Evolutionary conservation across 2,329 filamentous ascomycete genomes (phyloP).

Genomic region (Aspergillus floridensis): DNA sequence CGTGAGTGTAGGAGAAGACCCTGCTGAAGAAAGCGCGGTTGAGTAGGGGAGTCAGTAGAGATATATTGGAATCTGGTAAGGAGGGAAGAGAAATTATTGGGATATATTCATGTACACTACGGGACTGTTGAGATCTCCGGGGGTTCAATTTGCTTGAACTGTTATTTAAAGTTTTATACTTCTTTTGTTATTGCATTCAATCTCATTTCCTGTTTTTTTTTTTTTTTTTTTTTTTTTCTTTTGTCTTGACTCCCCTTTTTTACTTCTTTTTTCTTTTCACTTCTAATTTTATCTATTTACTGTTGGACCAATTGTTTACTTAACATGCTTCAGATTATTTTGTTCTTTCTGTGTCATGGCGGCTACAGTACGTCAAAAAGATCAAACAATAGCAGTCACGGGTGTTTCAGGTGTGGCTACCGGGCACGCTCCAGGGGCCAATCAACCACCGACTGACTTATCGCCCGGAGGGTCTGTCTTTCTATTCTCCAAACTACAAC

Average conservation of each 20-base stretch:
- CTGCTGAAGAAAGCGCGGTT: constrained; percentile 19
- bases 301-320: too few relatives aligned
- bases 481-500: background rate
- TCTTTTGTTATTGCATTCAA: background rate
- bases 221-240: too few relatives aligned
- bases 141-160: background rate
- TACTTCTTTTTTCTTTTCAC: background rate
- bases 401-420: constrained; percentile 3
- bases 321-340: too few relatives aligned
- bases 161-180: background rate
- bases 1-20: constrained; percentile 32
- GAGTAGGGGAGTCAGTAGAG: background rate
- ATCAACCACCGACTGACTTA: constrained; percentile 12
- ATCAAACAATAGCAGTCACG: constrained; percentile 5
- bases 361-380: background rate
- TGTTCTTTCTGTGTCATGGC: too few relatives aligned
- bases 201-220: constrained; percentile 3
- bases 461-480: background rate
- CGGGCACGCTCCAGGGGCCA: constrained; percentile 5
- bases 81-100: background rate
- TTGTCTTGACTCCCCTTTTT: too few relatives aligned
- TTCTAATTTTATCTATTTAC: background rate
- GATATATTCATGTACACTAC: constrained; percentile 19
- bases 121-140: constrained; percentile 5
- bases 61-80: background rate